Percentiles rank a stretch among this genome's conserved stretches.
These are phyloP conservation scores for Cytidiella melzeri DNA, from an alignment of 768 basidiomycete species.

Conservation along the genomic window DNA sequence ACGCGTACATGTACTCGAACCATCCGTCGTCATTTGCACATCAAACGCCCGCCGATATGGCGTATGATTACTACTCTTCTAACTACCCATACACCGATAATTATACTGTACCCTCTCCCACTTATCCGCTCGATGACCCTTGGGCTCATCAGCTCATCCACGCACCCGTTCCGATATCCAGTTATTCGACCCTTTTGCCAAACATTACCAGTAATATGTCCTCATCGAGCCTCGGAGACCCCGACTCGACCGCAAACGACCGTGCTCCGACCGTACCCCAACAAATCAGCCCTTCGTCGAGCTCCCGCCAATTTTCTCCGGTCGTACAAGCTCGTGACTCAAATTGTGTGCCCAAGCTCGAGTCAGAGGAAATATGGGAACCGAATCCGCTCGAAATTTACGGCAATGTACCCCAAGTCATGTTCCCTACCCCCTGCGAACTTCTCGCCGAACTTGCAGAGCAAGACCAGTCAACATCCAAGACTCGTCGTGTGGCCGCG, in stretches of 20 bases:
- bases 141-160: slow-evolving; percentile 13
- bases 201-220: background rate
- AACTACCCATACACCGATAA: no score
- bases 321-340: background rate
- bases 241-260: background rate
- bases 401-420: slow-evolving; percentile 18
- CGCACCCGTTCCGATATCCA: slow-evolving; percentile 19
- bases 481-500: background rate
- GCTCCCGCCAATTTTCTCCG: background rate
- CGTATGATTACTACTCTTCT: no score
- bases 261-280: background rate
- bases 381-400: slow-evolving; percentile 15
- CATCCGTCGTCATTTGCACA: background rate
- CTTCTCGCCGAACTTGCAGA: slow-evolving; percentile 42
- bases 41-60: no score
- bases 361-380: background rate
- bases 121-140: no score
- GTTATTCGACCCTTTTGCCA: slow-evolving; percentile 18
- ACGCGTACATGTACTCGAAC: background rate
- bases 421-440: slow-evolving; percentile 62
- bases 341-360: background rate
- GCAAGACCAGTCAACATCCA: slow-evolving; percentile 7
- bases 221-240: background rate
- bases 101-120: no score
- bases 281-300: background rate